Base-by-base conservation (phyloP, 2,329 filamentous ascomycete species). In the Arthrobotrys iridis region DNA sequence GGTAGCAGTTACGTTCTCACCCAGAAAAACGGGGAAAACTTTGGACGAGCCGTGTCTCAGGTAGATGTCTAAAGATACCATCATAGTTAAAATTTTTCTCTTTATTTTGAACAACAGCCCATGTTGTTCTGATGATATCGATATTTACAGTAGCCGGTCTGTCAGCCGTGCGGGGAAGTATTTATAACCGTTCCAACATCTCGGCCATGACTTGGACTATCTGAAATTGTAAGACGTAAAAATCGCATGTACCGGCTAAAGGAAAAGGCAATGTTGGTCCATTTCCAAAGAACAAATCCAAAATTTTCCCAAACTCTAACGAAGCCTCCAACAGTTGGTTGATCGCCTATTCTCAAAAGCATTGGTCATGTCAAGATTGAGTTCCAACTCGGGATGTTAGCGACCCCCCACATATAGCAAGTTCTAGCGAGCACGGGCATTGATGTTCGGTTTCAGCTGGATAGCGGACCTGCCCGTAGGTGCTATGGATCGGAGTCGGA, bases 31-130 rank as follows among this genome's bases (percentile, higher is more conserved):
- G 22, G 35, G 5, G 8, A 33, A 60, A n/a, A 40, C 15, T 37
- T 68, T 60, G 37, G 52, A 55, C 58, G 26, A 71, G 66, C 66
- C 66, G 66, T 71, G 66, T 71, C 66, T 71, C 66, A 71, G 50
- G 37, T 71, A 60, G 22, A 71, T 57, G 46, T 62, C 35, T 52
- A 48, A 45, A 46, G 43, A 58, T 40, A 10, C 50, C 57, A 63
- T 48, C 7, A 15, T n/a, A n/a, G n/a, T 43, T 18, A 40, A 63
- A 3, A 37, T 52, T 45, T 46, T 57, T 24, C 1, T 11, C 13
- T 24, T 46, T 13, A 20, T n/a, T n/a, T n/a, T n/a, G n/a, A n/a
- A n/a, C 15, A 50, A 58, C 46, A 71, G n/a, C 64, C 58, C 58
- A 63, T 63, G 57, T 41, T 64, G 37, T 71, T 58, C 66, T 50